These are phyloP conservation scores for Trypanosoma avium DNA, from an alignment of 208 protist species.

Conservation along the genomic window DNA sequence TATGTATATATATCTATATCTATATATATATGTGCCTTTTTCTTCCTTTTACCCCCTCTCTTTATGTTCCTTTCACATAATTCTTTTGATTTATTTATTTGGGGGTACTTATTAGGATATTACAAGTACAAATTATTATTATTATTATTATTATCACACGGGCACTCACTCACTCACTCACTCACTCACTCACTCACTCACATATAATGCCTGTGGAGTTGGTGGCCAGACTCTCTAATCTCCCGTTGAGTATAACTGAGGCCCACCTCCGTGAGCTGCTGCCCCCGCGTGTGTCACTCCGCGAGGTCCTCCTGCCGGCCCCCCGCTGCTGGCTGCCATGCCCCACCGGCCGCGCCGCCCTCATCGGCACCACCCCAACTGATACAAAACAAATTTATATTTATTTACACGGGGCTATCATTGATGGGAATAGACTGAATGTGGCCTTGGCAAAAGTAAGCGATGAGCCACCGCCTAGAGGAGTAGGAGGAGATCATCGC, in stretches of 20 bases:
- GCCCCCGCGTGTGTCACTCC: slow-evolving; percentile 25
- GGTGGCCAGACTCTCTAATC: slow-evolving; percentile 40
- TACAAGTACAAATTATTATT: background rate
- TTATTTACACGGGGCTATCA: slow-evolving; percentile 35
- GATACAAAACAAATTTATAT: slow-evolving; percentile 45
- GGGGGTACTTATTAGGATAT: background rate
- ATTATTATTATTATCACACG: background rate
- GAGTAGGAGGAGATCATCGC: too few relatives aligned
- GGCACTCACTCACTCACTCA: too few relatives aligned
- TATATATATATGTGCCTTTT: background rate
- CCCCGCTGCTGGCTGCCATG: slow-evolving; percentile 41
- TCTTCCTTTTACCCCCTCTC: too few relatives aligned
- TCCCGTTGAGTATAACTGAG: slow-evolving; percentile 37
- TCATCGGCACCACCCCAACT: slow-evolving; percentile 30
- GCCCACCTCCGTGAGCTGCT: slow-evolving; percentile 47
- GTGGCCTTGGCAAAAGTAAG: slow-evolving; percentile 40
- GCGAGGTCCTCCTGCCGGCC: slow-evolving; percentile 33
- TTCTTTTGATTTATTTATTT: slow-evolving; percentile 5
- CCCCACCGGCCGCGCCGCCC: slow-evolving; percentile 42
- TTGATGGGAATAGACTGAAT: slow-evolving; percentile 42
- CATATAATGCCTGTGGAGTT: slow-evolving; percentile 23
- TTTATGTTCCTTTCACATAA: too few relatives aligned
- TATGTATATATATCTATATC: background rate
- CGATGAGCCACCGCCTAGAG: background rate
- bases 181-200: too few relatives aligned